These are phyloP conservation scores for Neocatenulostroma microsporum DNA, from an alignment of 2,329 filamentous ascomycete species.

Conservation along the genomic window DNA sequence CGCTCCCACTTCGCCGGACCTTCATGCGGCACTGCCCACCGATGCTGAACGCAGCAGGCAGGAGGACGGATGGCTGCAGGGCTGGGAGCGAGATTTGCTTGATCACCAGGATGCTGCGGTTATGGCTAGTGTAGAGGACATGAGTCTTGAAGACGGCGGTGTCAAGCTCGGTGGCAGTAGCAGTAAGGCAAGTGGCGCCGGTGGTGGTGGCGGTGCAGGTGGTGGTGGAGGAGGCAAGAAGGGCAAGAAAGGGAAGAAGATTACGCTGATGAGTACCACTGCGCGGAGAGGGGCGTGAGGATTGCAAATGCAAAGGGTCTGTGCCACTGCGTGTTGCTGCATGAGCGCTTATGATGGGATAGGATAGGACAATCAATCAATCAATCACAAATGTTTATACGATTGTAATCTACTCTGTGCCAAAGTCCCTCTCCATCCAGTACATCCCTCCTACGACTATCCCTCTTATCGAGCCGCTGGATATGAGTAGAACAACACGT, in stretches of 20 bases:
- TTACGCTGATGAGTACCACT: constrained; percentile 60
- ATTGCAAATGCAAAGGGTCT: background rate
- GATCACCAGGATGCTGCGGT: constrained; percentile 55
- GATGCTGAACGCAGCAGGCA: constrained; percentile 30
- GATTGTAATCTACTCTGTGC: too few species aligned
- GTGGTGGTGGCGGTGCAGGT: constrained; percentile 17
- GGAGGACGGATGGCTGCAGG: constrained; percentile 81
- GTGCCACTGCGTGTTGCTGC: background rate
- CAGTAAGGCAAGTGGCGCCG: constrained; percentile 13
- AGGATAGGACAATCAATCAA: background rate
- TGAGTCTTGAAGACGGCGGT: too few species aligned
- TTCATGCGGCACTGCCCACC: constrained; percentile 36
- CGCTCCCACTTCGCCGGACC: constrained; percentile 49
- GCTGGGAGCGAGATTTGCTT: constrained; percentile 69
- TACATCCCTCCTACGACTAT: too few species aligned
- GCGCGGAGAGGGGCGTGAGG: constrained; percentile 19
- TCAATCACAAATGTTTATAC: background rate
- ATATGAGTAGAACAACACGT: too few species aligned
- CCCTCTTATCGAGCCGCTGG: too few species aligned
- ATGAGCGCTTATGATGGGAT: constrained; percentile 1
- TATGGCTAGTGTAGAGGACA: constrained; percentile 42
- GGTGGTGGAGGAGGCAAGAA: constrained; percentile 37
- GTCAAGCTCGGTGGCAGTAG: too few species aligned
- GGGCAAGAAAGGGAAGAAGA: constrained; percentile 61
- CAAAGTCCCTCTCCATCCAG: too few species aligned